phyloP scores from a whole-genome alignment of 441 rosid species.

The Eugenia klotzschiana region DNA sequence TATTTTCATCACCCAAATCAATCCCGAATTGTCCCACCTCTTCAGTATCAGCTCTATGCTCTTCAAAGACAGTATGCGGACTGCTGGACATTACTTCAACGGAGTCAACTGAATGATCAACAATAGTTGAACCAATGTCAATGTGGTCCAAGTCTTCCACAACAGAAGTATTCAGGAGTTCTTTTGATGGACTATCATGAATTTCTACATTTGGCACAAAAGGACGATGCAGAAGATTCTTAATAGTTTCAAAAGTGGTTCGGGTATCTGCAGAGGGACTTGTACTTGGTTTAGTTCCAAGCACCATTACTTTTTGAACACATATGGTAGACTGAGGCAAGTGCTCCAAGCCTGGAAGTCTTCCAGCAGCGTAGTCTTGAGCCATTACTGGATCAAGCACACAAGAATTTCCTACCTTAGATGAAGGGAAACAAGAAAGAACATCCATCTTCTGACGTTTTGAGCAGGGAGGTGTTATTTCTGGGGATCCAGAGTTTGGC shows the following conservation, averaged over 20 bases:
- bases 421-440: slow-evolving; percentile 1
- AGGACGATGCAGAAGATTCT: not conserved
- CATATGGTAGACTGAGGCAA: slow-evolving; percentile 25
- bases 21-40: slow-evolving; percentile 4
- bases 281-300: not conserved
- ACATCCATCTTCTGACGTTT: slow-evolving; percentile 23
- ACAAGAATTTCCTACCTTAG: slow-evolving; percentile 8
- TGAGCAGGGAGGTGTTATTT: slow-evolving; percentile 4
- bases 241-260: not conserved
- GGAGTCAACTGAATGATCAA: slow-evolving; percentile 4
- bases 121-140: not conserved
- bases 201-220: not conserved
- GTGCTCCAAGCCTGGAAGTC: slow-evolving; percentile 17
- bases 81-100: not conserved
- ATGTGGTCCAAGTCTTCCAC: not conserved
- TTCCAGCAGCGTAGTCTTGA: slow-evolving; percentile 8
- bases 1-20: slow-evolving; percentile 1
- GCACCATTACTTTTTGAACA: slow-evolving; percentile 15
- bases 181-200: slow-evolving; percentile 10
- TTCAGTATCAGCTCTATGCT: slow-evolving; percentile 2
- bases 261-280: not conserved
- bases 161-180: not conserved
- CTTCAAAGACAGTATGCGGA: slow-evolving; percentile 2
- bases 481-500: slow-evolving; percentile 2
- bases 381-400: not conserved